Base-by-base conservation (phyloP, 345 rosid species). In the Gossypioides kirkii region DNA sequence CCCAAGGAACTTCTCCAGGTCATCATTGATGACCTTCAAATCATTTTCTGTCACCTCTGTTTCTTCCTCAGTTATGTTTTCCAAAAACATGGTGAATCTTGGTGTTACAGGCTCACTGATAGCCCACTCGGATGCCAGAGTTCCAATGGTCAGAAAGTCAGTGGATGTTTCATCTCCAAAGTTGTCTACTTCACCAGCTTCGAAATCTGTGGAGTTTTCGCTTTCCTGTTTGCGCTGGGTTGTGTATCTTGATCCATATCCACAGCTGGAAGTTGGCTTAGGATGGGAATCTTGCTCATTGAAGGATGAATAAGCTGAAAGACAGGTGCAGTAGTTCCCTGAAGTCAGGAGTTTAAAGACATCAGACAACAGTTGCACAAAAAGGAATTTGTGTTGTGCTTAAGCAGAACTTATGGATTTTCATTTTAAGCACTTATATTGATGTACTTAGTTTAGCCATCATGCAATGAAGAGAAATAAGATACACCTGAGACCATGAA, bases 81-180 rank as follows among this genome's bases (percentile, higher is more conserved):
- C 90, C 80, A 69, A 58, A 71, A 88, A 61, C 73, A 75, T 66
- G 71, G 91, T 76, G 79, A 93, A 87, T 73, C 91, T 88, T 53
- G 98, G 96, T 14, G 97, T 91, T 77, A 77, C 84, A 22, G 91
- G 87, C 70, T 82, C 92, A 22, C 84, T 82, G 73, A 74, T 72
- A 67, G 70, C 69, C 72, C 81, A 80, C 69, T 85, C 88, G 43
- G 81, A 83, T 66, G 96, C 97, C 74, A 94, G 90, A 75, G 97
- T 90, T 82, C 98, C 97, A 76, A 94, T 91, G 74, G 96, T 78
- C 17, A 94, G 91, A 81, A 94, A 90, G 72, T 97, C 98, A 2
- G 59, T 25, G 17, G 82, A 76, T 74, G 84, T 69, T 77, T 78
- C 81, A 56, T 82, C 84, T 72, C 76, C 72, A 62, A 72, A 63